A percentile compares a stretch with the other conserved stretches of the same genome.
phyloP scores from a whole-genome alignment of 1,139 yeast species.

The Arxiozyma slooffiae region DNA sequence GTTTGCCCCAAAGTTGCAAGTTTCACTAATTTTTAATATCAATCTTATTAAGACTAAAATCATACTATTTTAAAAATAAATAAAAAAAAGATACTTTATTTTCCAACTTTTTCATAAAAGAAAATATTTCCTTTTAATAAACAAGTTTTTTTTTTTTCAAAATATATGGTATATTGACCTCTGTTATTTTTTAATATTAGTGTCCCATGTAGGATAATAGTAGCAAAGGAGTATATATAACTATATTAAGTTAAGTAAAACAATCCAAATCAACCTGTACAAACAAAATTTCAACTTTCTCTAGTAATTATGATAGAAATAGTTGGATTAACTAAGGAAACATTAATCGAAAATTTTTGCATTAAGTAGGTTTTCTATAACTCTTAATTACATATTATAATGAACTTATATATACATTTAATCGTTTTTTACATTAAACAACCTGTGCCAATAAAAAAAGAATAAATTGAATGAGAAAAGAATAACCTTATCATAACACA shows the following conservation, averaged over 20 bases:
- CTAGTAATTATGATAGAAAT: too few species aligned
- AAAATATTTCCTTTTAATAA: too few species aligned
- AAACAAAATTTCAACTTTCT: not conserved
- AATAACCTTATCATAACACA: too few species aligned
- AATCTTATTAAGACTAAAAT: not conserved
- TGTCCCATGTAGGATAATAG: not conserved
- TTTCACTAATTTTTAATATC: not conserved
- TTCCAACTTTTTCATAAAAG: too few species aligned
- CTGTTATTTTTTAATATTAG: not conserved
- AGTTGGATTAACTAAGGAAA: not conserved
- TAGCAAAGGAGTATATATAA: not conserved
- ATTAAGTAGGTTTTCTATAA: not conserved
- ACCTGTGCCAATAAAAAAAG: too few species aligned
- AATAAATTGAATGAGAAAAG: too few species aligned
- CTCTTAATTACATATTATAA: too few species aligned
- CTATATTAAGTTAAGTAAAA: not conserved
- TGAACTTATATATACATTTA: too few species aligned
- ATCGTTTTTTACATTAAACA: too few species aligned
- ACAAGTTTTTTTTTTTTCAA: not conserved
- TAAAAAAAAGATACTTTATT: not conserved
- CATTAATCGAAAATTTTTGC: not conserved
- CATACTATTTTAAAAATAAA: not conserved
- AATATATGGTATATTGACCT: not conserved
- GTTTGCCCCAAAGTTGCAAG: too few species aligned
- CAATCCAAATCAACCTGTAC: not conserved